Base-by-base conservation (phyloP, 768 basidiomycete genomes). In the Tricholoma furcatifolium region DNA sequence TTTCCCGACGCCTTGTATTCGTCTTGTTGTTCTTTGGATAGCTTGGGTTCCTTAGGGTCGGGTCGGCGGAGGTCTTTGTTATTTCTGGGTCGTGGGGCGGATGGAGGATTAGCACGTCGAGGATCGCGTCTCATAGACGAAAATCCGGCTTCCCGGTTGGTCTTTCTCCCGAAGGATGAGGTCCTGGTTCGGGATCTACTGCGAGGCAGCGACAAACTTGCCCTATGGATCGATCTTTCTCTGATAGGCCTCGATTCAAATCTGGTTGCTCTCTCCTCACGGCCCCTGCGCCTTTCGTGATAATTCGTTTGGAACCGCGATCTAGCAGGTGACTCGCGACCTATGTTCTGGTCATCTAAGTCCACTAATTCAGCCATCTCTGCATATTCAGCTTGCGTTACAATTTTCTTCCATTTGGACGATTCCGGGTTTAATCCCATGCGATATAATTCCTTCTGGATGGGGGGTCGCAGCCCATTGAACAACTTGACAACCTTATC, bases 401-500 rank as follows among this genome's bases (percentile, higher is more conserved):
- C 48, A 0, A 73, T 61, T n/a, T 70, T 52, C 0, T 62, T 51
- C 65, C 66, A 72, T 0, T 39, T 49, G 0, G 66, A 57, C 1
- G 17, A 38, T 12, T 69, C 66, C 3, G 67, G 67, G 11, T 64
- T 65, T 0, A 73, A 50, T 1, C 63, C 54, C 4, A 65, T 44
- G 3, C 46, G 31, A 43, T 67, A 73, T 0, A 74, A 56, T 20
- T 65, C 61, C 0, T 51, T 49, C 36, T 70, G 70, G 6, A 76
- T 65, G 4, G 60, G 49, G 0, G 48, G 32, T 2, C 47, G 43
- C 8, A 75, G 48, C 0, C 72, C 69, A 12, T 60, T 56, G 67
- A 70, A 78, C 0, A 75, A 58, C 36, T 67, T 67, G 8, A 68
- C 57, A 0, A 75, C 67, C 10, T 62, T 56, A n/a, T 72, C 67